Evolutionary conservation across 2,329 filamentous ascomycete species (phyloP).

Genomic region (Pseudocercospora eumusae): DNA sequence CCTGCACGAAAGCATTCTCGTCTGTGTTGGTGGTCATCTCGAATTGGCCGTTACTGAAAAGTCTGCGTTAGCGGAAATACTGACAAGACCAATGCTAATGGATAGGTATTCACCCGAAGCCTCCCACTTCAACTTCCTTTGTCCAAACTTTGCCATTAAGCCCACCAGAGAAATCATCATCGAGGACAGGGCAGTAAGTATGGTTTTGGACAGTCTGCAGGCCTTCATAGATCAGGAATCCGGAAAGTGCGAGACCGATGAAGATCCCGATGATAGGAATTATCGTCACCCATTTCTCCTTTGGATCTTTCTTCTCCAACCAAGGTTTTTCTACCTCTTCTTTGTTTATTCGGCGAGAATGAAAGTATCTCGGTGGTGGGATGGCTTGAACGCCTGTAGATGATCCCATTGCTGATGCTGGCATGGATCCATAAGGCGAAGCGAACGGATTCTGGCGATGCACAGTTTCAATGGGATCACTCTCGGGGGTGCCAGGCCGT

Average conservation of each 20-base stretch:
- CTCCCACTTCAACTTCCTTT: slow-evolving; percentile 72
- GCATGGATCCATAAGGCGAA: slow-evolving; percentile 48
- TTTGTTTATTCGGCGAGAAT: slow-evolving; percentile 71
- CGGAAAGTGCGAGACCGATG: slow-evolving; percentile 67
- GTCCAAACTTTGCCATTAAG: slow-evolving; percentile 64
- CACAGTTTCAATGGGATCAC: slow-evolving; percentile 38
- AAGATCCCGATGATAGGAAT: slow-evolving; percentile 72
- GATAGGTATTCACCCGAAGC: slow-evolving; percentile 64
- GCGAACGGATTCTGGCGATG: slow-evolving; percentile 40
- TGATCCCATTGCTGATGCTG: slow-evolving; percentile 47
- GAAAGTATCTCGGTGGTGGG: slow-evolving; percentile 60
- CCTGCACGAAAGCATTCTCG: slow-evolving; percentile 72
- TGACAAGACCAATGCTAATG: background rate
- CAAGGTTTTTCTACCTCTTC: slow-evolving; percentile 76
- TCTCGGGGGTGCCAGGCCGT: slow-evolving; percentile 43
- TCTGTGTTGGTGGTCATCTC: slow-evolving; percentile 70
- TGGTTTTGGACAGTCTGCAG: slow-evolving; percentile 70
- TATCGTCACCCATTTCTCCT: slow-evolving; percentile 84
- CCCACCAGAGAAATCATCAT: slow-evolving; percentile 64
- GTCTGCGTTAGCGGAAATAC: slow-evolving; percentile 22
- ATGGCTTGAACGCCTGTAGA: slow-evolving; percentile 42
- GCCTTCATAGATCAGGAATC: slow-evolving; percentile 74
- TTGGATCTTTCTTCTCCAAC: slow-evolving; percentile 70
- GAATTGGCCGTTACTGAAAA: slow-evolving; percentile 72
- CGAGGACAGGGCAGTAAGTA: slow-evolving; percentile 68